Evolutionary conservation across 2,329 filamentous ascomycete species (phyloP), one percentile per base, ranked within the genome.

Genomic region (Exophiala sp.): DNA sequence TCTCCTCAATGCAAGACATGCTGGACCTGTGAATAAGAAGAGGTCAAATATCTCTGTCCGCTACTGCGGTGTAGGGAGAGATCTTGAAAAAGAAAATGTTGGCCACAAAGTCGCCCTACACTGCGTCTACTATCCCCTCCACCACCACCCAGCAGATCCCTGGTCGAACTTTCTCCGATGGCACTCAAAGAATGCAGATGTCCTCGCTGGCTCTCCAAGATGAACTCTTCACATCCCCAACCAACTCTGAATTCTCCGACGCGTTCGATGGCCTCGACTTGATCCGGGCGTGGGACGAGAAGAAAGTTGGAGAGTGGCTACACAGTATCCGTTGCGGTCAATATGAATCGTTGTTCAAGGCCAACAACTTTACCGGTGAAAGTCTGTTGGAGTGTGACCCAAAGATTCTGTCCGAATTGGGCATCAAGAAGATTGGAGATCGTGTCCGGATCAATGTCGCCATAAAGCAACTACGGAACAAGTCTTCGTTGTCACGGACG

Each of bases 341-440:
- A 68, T 97, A 99, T 72, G 91, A 96, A 69, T 85, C 88, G 66
- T 73, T 96, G 21, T 96, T 96, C 72, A 88, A 73, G 85, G 80
- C 85, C 68, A 96, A 99, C 71, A 89, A 97, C 71, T 96, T 99
- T 76, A 99, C 94, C 68, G 94, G 94, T 65, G 91, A 96, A 74
- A 96, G 95, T 68, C 78, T 99, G 41, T 80, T 99, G 63, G 94
- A 99, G 73, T 92, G 96, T 79, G 94, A 99, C 72, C 95, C 96
- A 77, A 87, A 91, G 52, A 90, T 95, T 38, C 79, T 99, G 60
- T 95, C 96, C 72, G 94, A 99, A 71, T 95, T 99, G 84, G 94
- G 94, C 40, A 92, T 99, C 64, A 95, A 96, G 64, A 99, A 97
- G 73, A 89, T 99, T 61, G 94, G 94, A 60, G 94, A 99, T 71